Evolutionary conservation across 2,329 filamentous ascomycete species (phyloP).

Genomic region (Cercospora sesami): DNA sequence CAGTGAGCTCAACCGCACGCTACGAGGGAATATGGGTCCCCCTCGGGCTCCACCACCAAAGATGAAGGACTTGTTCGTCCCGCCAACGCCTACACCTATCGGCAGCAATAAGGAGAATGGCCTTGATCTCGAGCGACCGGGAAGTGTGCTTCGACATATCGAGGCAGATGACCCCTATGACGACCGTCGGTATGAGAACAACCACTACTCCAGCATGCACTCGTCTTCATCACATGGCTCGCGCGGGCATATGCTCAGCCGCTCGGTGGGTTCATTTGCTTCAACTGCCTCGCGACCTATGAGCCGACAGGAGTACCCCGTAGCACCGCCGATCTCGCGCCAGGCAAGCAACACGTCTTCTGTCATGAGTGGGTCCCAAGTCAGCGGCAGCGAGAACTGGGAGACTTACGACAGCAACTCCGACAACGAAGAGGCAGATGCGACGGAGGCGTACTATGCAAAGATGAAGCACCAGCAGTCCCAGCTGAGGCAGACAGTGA

Average conservation of each 20-base stretch:
- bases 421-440: conserved; percentile 57
- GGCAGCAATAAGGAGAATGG: conserved; percentile 36
- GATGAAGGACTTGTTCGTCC: conserved; percentile 78
- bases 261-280: conserved; percentile 30
- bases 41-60: conserved; percentile 75
- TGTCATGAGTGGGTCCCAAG: conserved; percentile 34
- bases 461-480: conserved; percentile 56
- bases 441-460: conserved; percentile 75
- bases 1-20: conserved; percentile 43
- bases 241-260: conserved; percentile 20
- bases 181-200: conserved; percentile 48
- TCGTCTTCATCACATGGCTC: conserved; percentile 18
- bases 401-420: conserved; percentile 81
- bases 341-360: conserved; percentile 39
- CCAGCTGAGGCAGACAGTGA: conserved; percentile 57
- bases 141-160: conserved; percentile 60
- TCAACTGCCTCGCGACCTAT: conserved; percentile 33
- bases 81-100: conserved; percentile 52
- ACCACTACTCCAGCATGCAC: conserved; percentile 27
- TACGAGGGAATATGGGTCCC: conserved; percentile 43
- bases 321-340: conserved; percentile 38
- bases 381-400: conserved; percentile 84
- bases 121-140: conserved; percentile 53
- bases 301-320: conserved; percentile 30
- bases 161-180: conserved; percentile 84